phyloP scores from a whole-genome alignment of 2,329 filamentous ascomycete genomes.

The Neonectria faginata region DNA sequence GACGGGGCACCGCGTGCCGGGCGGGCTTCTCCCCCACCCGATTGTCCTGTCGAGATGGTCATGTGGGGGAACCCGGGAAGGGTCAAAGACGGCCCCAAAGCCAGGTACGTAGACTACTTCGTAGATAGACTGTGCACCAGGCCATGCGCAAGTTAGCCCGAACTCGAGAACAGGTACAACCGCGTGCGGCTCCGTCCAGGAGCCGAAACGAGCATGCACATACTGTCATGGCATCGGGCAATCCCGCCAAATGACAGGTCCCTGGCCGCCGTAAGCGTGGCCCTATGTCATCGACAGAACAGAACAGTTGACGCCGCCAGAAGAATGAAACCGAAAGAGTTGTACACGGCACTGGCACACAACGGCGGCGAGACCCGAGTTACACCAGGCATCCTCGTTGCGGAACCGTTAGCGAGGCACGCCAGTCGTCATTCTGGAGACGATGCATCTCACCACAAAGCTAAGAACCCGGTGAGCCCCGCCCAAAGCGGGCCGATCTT shows the following conservation, averaged over 20 bases:
- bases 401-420: conserved; percentile 24
- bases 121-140: conserved; percentile 10
- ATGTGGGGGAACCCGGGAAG: conserved; percentile 41
- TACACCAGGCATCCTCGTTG: conserved; percentile 20
- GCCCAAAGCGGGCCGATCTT: conserved; percentile 42
- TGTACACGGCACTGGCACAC: neutral
- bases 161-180: neutral
- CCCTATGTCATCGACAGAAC: neutral
- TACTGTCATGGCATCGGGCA: conserved; percentile 9
- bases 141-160: conserved; percentile 10
- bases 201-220: neutral
- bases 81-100: conserved; percentile 22
- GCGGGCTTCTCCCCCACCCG: conserved; percentile 33
- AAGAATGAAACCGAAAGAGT: neutral
- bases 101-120: conserved; percentile 3
- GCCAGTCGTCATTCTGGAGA: conserved; percentile 42
- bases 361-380: conserved; percentile 22
- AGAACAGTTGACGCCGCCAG: neutral
- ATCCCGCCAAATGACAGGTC: conserved; percentile 14
- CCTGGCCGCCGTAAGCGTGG: conserved; percentile 1
- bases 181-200: conserved; percentile 26
- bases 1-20: conserved; percentile 37
- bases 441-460: conserved; percentile 32
- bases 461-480: conserved; percentile 39
- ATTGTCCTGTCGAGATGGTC: conserved; percentile 35